Evolutionary conservation across 2,329 filamentous ascomycete genomes (phyloP), one percentile per base, ranked within the genome.

Genomic region (Canariomyces notabilis): DNA sequence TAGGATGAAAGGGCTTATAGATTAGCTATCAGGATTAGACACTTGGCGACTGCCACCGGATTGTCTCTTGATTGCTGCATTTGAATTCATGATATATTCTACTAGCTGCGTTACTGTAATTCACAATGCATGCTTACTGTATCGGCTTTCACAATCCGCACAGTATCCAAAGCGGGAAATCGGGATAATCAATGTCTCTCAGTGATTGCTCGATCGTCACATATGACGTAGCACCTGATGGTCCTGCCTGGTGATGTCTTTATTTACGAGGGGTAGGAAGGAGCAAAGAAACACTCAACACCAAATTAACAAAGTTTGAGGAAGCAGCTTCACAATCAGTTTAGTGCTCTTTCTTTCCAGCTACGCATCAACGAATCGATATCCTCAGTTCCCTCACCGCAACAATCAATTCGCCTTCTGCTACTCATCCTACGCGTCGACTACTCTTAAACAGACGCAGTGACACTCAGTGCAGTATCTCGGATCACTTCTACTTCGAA

Each of bases 161-260:
- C 22, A 23, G 19, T 19, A n/a, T 16, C 18, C 12, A 6, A 34
- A 31, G 42, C 37, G 43, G 44, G 38, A 21, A 37, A 36, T 36
- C 18, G 29, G 42, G 34, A 22, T 34, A n/a, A n/a, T n/a, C n/a
- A n/a, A n/a, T n/a, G n/a, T n/a, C n/a, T n/a, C 37, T 26, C 26
- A 32, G 42, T 41, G 19, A 14, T 23, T 37, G 35, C 44, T 26
- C 29, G 23, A 53, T 52, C 53, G 49, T 57, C 52, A 57, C 53
- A 33, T 53, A 53, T 55, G 54, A 56, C 49, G 50, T 58, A 54
- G 44, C 43, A 33, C 40, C 36, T 42, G 15, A 29, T 15, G 18
- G 19, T 23, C 29, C 29, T 20, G 9, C 15, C 8, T 9, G 37
- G 18, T 37, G 23, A 16, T 38, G 29, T 36, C 31, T 42, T 35